Conservation (phyloP, 768 basidiomycete species). For the Lentinula detonsa region DNA sequence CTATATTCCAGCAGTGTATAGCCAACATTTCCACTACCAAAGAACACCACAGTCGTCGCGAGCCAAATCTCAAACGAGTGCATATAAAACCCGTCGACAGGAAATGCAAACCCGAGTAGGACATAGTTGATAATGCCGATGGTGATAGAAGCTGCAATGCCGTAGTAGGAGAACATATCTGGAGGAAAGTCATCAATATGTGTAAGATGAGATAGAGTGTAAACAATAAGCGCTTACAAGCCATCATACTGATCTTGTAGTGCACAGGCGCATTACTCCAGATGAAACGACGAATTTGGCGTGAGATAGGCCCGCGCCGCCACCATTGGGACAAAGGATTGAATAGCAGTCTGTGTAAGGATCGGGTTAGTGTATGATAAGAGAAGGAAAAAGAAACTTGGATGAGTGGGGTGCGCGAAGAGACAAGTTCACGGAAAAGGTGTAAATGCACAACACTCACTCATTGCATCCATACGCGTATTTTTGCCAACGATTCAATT, state of each 20-base stretch:
- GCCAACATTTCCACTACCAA: conserved; percentile 42
- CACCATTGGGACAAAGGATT: conserved; percentile 77
- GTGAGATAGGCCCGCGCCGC: conserved; percentile 69
- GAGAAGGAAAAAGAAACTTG: conserved; percentile 23
- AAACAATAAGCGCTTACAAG: conserved; percentile 34
- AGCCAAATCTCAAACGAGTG: conserved; percentile 54
- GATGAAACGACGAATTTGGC: conserved; percentile 67
- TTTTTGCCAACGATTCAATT: conserved; percentile 89
- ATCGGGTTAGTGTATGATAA: conserved; percentile 13
- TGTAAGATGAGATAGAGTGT: background rate
- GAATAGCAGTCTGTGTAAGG: conserved; percentile 59
- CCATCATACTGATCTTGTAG: conserved; percentile 77
- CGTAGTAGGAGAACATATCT: conserved; percentile 58
- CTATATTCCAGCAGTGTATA: conserved; percentile 45
- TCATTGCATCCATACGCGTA: conserved; percentile 60
- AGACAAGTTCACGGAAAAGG: conserved; percentile 36
- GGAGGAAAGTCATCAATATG: background rate
- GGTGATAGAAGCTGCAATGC: conserved; percentile 42
- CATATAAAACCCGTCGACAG: conserved; percentile 46
- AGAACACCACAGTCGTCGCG: conserved; percentile 44
- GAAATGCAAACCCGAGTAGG: conserved; percentile 42
- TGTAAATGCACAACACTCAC: conserved; percentile 43
- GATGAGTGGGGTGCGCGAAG: background rate
- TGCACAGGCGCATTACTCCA: conserved; percentile 74
- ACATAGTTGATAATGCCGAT: conserved; percentile 42